Base-by-base conservation (phyloP, 805 yeast species). In the Henningerozyma blattae region DNA sequence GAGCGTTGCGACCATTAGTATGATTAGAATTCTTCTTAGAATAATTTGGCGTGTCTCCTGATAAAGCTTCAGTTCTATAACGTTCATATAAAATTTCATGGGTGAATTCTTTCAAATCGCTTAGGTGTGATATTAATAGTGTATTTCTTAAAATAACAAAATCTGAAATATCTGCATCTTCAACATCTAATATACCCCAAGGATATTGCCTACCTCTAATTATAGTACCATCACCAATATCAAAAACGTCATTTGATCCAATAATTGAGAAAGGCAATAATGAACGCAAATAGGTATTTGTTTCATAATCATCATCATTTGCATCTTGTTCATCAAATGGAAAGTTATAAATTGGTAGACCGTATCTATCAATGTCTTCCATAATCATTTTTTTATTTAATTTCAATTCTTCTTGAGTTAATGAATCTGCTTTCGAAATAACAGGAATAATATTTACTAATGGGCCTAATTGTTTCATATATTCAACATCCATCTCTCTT, bases 371-470 rank as follows among this genome's bases (percentile, higher is more conserved):
- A 47, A 86, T 72, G 56, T 87, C 95, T 57, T 81, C 86, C 56
- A 67, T 65, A 34, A 82, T 77, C 50, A 85, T 65, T 46, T 65
- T 67, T 54, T 86, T 86, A 62, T 85, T 85, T 41, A 75, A 57
- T 44, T 67, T 67, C 42, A 85, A 61, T 62, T 86, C 96, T 37
- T 74, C 80, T 43, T 72, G 77, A 9, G 94, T 80, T 47, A 86
- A 65, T 15, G 94, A 77, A 58, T 86, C 96, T 15, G 91, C 71
- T 59, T 86, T 86, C 49, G 87, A 75, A 46, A 86, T 75, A 34
- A 86, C 73, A 13, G 96, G 96, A 38, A 86, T 75, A 52, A 86
- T 71, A 53, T 86, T 86, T 38, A 79, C 93, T 47, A 83, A 74
- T 35, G 75, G 74, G 42, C 85, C 85, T 38, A 87, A 68, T 50